Conservation (phyloP, 1,284 basidiomycete species). For the Ustilago bromivora region DNA sequence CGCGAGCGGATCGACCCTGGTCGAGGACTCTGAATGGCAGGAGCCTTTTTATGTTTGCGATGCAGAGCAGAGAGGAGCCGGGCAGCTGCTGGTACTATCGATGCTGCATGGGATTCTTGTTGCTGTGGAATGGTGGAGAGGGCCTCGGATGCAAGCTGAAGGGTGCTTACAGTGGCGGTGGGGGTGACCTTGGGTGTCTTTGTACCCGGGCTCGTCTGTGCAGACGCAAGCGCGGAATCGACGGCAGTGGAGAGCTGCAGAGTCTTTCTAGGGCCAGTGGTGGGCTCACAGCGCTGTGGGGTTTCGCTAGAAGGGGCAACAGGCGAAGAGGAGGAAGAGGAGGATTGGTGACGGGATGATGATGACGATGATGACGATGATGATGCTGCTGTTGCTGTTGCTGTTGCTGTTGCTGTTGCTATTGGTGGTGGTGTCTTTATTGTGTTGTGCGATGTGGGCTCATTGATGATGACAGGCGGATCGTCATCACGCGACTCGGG, state of each 20-base stretch:
- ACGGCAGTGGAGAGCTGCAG: constrained; percentile 14
- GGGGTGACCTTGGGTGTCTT: constrained; percentile 24
- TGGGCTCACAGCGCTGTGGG: background rate
- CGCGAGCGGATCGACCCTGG: constrained; percentile 34
- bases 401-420: background rate
- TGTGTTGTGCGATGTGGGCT: background rate
- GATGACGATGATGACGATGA: background rate
- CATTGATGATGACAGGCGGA: constrained; percentile 9
- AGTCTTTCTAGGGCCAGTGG: background rate
- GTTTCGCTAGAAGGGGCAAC: constrained; percentile 1
- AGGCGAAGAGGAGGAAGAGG: background rate
- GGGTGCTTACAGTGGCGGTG: constrained; percentile 30
- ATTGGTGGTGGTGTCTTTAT: background rate
- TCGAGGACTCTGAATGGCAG: constrained; percentile 41
- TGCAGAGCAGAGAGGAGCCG: constrained; percentile 28
- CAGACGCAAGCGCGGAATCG: constrained; percentile 17
- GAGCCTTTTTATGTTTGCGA: constrained; percentile 32
- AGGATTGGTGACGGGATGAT: background rate
- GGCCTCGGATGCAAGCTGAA: constrained; percentile 37
- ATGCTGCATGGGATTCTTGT: background rate
- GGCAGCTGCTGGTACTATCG: constrained; percentile 26
- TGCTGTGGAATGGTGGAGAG: constrained; percentile 28
- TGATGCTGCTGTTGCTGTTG: background rate
- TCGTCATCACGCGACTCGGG: constrained; percentile 27
- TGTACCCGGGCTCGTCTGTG: constrained; percentile 19